These are phyloP conservation scores for Pichia heedii DNA, from an alignment of 805 yeast species.

Conservation along the genomic window DNA sequence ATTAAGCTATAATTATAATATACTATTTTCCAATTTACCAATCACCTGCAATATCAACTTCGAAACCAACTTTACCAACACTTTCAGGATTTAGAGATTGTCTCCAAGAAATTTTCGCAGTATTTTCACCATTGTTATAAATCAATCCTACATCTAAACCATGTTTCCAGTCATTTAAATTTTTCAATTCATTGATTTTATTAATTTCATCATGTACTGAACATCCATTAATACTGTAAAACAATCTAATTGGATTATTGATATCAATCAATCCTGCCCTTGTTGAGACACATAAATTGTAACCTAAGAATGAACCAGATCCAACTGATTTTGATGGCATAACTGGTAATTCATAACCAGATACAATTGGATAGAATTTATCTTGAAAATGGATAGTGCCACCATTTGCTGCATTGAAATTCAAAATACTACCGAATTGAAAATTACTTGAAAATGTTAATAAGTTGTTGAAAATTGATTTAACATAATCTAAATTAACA, in stretches of 20 bases:
- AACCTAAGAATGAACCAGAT: conserved; percentile 9
- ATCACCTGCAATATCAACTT: conserved; percentile 11
- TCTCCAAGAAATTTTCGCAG: conserved; percentile 9
- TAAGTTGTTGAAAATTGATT: conserved; percentile 35
- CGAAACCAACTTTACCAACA: conserved; percentile 11
- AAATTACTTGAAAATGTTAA: conserved; percentile 42
- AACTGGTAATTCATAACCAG: conserved; percentile 17
- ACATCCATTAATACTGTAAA: conserved; percentile 8
- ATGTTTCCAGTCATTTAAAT: conserved; percentile 2
- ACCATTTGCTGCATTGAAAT: conserved; percentile 22
- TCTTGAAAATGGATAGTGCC: conserved; percentile 56
- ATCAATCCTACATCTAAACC: conserved; percentile 12
- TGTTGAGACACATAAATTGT: conserved; percentile 7
- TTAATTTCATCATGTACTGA: conserved; percentile 2
- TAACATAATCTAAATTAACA: conserved; percentile 23
- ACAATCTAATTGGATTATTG: conserved; percentile 11
- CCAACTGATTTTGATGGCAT: conserved; percentile 12
- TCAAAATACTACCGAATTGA: conserved; percentile 48
- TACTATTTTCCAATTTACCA: conserved; percentile 4
- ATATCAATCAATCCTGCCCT: conserved; percentile 6
- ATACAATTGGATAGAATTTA: conserved; percentile 56
- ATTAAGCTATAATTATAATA: background rate
- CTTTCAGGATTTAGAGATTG: conserved; percentile 1
- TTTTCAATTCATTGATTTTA: background rate
- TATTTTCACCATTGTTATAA: conserved; percentile 8